These are phyloP conservation scores for Serendipita vermifera DNA, from an alignment of 768 basidiomycete genomes.

Conservation along the genomic window DNA sequence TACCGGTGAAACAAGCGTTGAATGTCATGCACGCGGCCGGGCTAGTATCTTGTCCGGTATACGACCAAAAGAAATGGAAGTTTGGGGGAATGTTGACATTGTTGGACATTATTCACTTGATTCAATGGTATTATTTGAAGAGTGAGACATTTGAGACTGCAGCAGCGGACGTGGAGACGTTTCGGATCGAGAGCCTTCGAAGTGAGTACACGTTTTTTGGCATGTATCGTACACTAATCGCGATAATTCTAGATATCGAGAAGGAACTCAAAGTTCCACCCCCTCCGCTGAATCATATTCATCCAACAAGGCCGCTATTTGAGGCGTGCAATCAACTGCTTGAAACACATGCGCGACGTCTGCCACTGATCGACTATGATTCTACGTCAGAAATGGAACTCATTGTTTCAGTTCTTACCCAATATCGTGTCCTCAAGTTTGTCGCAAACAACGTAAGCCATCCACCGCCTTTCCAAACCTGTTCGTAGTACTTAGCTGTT, in stretches of 20 bases:
- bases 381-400: constrained; percentile 90
- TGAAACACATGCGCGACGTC: constrained; percentile 85
- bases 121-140: constrained; percentile 93
- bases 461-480: constrained; percentile 6
- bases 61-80: constrained; percentile 86
- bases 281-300: constrained; percentile 79
- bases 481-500: constrained; percentile 13
- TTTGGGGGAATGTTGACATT: constrained; percentile 99
- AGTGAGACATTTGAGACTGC: constrained; percentile 71
- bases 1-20: constrained; percentile 91
- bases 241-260: constrained; percentile 63
- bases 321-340: constrained; percentile 85
- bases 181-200: constrained; percentile 77
- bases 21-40: constrained; percentile 37
- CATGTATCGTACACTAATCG: background rate
- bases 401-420: constrained; percentile 89
- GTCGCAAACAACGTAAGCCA: constrained; percentile 83
- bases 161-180: constrained; percentile 80
- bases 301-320: constrained; percentile 76
- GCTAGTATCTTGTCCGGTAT: constrained; percentile 93
- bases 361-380: constrained; percentile 88
- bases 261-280: constrained; percentile 80
- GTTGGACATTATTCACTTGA: constrained; percentile 97
- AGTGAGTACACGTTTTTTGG: constrained; percentile 38
- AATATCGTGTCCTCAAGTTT: constrained; percentile 96